Evolutionary conservation across 202 grass and related monocot genomes (phyloP).

Genomic region (Tripidium arundinaceum): DNA sequence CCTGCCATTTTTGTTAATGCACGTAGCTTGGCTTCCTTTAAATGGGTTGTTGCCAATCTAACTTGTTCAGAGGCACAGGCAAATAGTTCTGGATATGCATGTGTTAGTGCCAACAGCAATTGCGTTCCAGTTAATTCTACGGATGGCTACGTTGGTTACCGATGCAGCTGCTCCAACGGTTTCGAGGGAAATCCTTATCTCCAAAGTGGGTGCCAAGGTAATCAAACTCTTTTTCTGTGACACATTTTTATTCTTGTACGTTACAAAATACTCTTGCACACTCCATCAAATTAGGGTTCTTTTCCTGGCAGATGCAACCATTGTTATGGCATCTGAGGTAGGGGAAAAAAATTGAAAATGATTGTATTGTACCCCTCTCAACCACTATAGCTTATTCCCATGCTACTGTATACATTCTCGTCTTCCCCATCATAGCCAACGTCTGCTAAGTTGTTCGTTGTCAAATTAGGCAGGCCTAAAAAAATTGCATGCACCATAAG

Average conservation of each 20-base stretch:
- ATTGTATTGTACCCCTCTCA: background rate
- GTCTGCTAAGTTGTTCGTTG: too few species aligned
- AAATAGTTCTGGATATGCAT: background rate
- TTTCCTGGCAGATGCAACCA: too few species aligned
- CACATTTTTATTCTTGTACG: background rate
- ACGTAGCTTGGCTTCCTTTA: rapidly evolving
- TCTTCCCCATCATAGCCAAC: too few species aligned
- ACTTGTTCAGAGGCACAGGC: background rate
- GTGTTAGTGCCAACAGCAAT: background rate
- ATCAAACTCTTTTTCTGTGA: background rate
- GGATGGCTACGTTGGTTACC: background rate
- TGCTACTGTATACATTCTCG: too few species aligned
- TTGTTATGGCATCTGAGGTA: too few species aligned
- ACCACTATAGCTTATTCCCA: background rate
- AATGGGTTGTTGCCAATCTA: conserved; percentile 14
- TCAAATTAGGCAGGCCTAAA: too few species aligned
- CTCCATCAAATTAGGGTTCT: too few species aligned
- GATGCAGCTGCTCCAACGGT: background rate
- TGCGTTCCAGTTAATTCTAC: background rate
- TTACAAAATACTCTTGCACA: too few species aligned
- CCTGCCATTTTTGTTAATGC: background rate
- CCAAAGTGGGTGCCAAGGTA: background rate
- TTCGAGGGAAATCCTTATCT: conserved; percentile 1
- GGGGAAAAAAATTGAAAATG: too few species aligned
- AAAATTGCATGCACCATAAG: too few species aligned